Evolutionary conservation across 345 rosid genomes (phyloP).

Genomic region (Theobroma cacao): DNA sequence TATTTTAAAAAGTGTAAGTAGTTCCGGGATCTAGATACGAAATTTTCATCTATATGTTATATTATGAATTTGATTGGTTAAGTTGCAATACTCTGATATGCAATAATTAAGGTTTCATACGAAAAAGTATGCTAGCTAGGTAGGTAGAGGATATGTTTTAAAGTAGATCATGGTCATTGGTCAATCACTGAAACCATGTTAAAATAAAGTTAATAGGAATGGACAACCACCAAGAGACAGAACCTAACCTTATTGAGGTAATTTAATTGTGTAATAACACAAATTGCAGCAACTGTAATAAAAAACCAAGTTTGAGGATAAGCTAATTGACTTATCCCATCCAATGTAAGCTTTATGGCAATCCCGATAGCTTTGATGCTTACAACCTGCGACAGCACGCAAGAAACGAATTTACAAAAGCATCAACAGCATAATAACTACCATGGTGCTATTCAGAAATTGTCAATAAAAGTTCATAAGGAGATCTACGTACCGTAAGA

Average conservation of each 20-base stretch:
- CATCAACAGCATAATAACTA: background rate
- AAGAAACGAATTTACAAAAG: background rate
- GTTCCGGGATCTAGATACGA: background rate
- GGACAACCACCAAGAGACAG: background rate
- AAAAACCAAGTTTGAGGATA: constrained; percentile 95
- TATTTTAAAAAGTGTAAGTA: background rate
- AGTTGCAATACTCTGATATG: background rate
- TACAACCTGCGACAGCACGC: constrained; percentile 52
- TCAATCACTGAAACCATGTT: background rate
- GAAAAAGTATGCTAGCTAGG: constrained; percentile 1
- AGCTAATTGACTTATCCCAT: constrained; percentile 73
- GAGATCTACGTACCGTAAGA: constrained; percentile 50
- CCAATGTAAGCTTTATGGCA: constrained; percentile 84
- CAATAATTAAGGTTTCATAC: background rate
- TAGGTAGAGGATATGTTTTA: background rate
- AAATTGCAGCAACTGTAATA: constrained; percentile 71
- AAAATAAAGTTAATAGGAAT: background rate
- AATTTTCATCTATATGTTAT: background rate
- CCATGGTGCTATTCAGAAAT: background rate
- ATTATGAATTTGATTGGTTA: background rate
- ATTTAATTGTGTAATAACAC: constrained; percentile 83
- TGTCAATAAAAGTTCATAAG: background rate
- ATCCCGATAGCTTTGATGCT: constrained; percentile 97
- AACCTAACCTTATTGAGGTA: constrained; percentile 78
- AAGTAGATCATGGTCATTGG: background rate